Base-by-base conservation (phyloP, 2,329 filamentous ascomycete genomes). In the Talaromyces sp. region DNA sequence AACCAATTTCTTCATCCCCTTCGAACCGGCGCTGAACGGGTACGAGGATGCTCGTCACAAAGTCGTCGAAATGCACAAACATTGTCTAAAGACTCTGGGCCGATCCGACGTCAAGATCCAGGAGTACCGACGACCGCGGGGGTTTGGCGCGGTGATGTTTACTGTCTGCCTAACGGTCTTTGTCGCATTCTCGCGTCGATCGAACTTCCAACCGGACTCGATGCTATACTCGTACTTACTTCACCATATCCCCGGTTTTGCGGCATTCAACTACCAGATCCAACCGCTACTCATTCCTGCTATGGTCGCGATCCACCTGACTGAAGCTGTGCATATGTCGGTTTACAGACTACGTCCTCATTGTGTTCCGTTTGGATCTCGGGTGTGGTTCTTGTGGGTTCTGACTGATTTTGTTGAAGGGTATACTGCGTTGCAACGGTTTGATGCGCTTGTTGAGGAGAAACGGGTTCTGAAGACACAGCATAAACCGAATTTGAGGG, bases 21-120 rank as follows among this genome's bases (percentile, higher is more conserved):
- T 97, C 64, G 70, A 80, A 1, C 92, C 92, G 9, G 84, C 89
- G 0, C 81, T 97, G 77, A 73, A 75, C n/a, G 79, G 80, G 36
- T 85, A 85, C 72, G 73, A 78, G 36, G 89, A 96, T 59, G 81
- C 86, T 9, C 85, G 90, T 55, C 77, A 81, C 48, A 83, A 89
- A 53, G 77, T 93, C 40, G 84, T 95, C 51, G 84, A 85, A 53
- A 89, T 97, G 84, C 84, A 87, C 68, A 74, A 81, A 59, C 78
- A 82, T 10, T 80, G 81, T 25, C 80, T 88, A 35, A 65, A 75
- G 33, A 80, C 74, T 1, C 82, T 96, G 11, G 84, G 82, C 15
- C 78, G 88, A 39, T 82, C 79, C 59, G 78, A 81, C 58, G 78
- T 85, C 54, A 76, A 76, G 0, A 72, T 87, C 58, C 79, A 74